Conservation (phyloP, 164 flowering plant species). For the Pachysandra terminalis region DNA sequence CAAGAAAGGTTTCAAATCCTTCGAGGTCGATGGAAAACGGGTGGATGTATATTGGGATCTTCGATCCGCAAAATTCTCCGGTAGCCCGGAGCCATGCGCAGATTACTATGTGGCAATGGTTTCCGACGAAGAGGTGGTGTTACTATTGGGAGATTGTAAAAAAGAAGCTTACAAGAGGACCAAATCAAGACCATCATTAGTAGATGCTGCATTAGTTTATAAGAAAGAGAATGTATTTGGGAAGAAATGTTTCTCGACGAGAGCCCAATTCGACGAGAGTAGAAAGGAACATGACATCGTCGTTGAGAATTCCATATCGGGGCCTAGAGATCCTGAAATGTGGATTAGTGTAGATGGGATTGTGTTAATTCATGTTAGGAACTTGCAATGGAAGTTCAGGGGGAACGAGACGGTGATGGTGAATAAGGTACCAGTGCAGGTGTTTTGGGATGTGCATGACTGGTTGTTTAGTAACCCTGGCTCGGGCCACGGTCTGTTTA, state of each 20-base stretch:
- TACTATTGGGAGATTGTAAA: slow-evolving; percentile 72
- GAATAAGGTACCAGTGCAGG: slow-evolving; percentile 40
- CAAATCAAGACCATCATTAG: slow-evolving; percentile 62
- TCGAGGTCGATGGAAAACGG: slow-evolving; percentile 56
- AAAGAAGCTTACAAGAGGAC: slow-evolving; percentile 81
- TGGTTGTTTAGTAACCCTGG: slow-evolving; percentile 55
- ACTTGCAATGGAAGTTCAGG: slow-evolving; percentile 68
- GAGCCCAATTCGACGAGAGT: slow-evolving; percentile 65
- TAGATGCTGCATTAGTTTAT: slow-evolving; percentile 48
- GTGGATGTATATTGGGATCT: slow-evolving; percentile 82
- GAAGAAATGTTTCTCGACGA: slow-evolving; percentile 69
- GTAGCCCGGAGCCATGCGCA: slow-evolving; percentile 60
- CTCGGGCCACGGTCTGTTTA: slow-evolving; percentile 47
- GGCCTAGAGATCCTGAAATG: slow-evolving; percentile 67
- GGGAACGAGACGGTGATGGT: slow-evolving; percentile 55
- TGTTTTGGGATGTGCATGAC: slow-evolving; percentile 75
- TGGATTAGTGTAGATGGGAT: slow-evolving; percentile 70
- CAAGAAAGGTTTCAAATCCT: slow-evolving; percentile 73
- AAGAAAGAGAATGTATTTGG: slow-evolving; percentile 76
- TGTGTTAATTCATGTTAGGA: slow-evolving; percentile 40
- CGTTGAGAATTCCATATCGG: slow-evolving; percentile 62
- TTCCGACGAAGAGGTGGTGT: slow-evolving; percentile 71
- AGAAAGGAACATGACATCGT: slow-evolving; percentile 63
- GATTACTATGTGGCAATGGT: slow-evolving; percentile 81
- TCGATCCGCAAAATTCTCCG: slow-evolving; percentile 63